These are phyloP conservation scores for Diaporthe caulivora DNA, from an alignment of 2,329 filamentous ascomycete species.

Conservation along the genomic window DNA sequence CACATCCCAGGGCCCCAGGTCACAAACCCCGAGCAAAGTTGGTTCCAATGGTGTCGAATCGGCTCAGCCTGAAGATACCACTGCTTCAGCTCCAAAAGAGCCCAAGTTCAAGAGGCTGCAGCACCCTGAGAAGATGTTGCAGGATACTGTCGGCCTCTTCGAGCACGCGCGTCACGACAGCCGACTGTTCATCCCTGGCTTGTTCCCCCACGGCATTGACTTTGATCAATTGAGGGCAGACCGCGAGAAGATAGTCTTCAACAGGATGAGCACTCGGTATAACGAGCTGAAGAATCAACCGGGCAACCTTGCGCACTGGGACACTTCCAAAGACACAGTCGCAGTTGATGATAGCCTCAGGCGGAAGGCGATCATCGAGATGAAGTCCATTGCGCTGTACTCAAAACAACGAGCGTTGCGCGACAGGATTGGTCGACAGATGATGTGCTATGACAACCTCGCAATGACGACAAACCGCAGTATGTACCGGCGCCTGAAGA, in stretches of 20 bases:
- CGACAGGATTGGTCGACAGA: slow-evolving; percentile 88
- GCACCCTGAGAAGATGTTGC: slow-evolving; percentile 71
- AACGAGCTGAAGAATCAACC: slow-evolving; percentile 85
- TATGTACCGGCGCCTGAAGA: slow-evolving; percentile 94
- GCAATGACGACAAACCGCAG: slow-evolving; percentile 97
- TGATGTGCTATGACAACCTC: slow-evolving; percentile 95
- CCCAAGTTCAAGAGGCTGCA: slow-evolving; percentile 79
- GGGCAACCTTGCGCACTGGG: slow-evolving; percentile 89
- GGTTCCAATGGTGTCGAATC: slow-evolving; percentile 54
- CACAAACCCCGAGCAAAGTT: slow-evolving; percentile 52
- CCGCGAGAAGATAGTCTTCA: slow-evolving; percentile 89
- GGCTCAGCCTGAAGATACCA: slow-evolving; percentile 47
- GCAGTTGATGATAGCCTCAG: slow-evolving; percentile 86
- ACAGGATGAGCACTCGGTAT: slow-evolving; percentile 87
- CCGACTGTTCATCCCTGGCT: slow-evolving; percentile 84
- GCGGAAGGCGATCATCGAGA: slow-evolving; percentile 91
- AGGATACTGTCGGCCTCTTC: slow-evolving; percentile 78
- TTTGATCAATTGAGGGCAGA: slow-evolving; percentile 88
- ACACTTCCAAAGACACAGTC: slow-evolving; percentile 76
- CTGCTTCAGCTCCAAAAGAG: slow-evolving; percentile 52
- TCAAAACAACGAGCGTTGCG: slow-evolving; percentile 89
- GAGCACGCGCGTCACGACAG: slow-evolving; percentile 83
- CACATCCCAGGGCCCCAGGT: slow-evolving; percentile 44
- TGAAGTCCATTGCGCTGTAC: slow-evolving; percentile 90
- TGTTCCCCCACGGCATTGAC: slow-evolving; percentile 91